These are phyloP conservation scores for Xerocomellus amylosporus DNA, from an alignment of 768 basidiomycete genomes.

Conservation along the genomic window DNA sequence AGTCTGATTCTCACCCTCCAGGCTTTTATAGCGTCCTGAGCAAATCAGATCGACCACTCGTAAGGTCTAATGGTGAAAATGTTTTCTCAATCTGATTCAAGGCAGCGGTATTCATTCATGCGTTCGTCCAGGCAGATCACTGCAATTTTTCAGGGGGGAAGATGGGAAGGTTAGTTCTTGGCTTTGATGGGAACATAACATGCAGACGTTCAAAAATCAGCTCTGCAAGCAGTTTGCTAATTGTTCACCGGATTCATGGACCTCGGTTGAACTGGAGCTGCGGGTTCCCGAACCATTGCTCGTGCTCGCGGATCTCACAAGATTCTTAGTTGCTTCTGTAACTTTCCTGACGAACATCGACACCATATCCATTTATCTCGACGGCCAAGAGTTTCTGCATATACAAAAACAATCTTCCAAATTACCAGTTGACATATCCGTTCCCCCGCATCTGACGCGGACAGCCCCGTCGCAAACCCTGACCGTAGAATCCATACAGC, in stretches of 20 bases:
- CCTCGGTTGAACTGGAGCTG: conserved; percentile 11
- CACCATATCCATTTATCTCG: conserved; percentile 6
- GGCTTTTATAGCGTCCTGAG: conserved; percentile 21
- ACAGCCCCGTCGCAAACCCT: neutral
- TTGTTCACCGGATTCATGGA: neutral
- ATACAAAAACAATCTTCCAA: neutral
- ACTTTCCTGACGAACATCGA: conserved; percentile 5
- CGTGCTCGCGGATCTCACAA: conserved; percentile 5
- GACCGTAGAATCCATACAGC: conserved; percentile 6
- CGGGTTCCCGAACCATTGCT: conserved; percentile 2
- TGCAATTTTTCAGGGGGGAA: conserved; percentile 9
- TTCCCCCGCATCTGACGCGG: conserved; percentile 1
- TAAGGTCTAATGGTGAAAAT: conserved; percentile 7
- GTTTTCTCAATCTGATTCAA: neutral
- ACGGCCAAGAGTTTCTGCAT: neutral
- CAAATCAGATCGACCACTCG: conserved; percentile 13
- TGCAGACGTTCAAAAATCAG: neutral
- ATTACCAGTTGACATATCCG: neutral
- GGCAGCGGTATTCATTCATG: neutral
- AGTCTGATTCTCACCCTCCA: neutral
- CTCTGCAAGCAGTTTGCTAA: neutral
- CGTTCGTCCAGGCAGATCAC: conserved; percentile 5
- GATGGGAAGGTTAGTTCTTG: conserved; percentile 9
- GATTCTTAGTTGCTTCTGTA: conserved; percentile 13
- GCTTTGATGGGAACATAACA: neutral